A percentile compares a stretch with the other conserved stretches of the same genome.
Conservation (phyloP, 2,329 filamentous ascomycete species). For the Venturia pyrina region DNA sequence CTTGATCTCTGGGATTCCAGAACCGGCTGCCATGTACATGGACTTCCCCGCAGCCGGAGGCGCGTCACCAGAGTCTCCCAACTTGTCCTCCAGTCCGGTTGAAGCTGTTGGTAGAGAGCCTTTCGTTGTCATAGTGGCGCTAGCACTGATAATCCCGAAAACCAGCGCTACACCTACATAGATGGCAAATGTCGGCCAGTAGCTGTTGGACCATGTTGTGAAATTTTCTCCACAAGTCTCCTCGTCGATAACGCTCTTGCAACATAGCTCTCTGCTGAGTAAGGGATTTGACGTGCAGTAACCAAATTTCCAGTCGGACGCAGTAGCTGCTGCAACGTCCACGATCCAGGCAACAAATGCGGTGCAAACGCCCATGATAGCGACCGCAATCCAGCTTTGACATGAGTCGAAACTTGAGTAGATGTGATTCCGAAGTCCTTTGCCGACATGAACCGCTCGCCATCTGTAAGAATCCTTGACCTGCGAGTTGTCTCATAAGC, state of each 20-base stretch:
- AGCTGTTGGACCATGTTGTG: slow-evolving; percentile 34
- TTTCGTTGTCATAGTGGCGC: slow-evolving; percentile 41
- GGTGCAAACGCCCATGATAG: slow-evolving; percentile 44
- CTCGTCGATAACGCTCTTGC: slow-evolving; percentile 17
- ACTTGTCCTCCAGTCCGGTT: slow-evolving; percentile 23
- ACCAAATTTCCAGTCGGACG: slow-evolving; percentile 49
- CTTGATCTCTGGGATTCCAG: slow-evolving; percentile 53
- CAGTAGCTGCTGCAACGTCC: slow-evolving; percentile 43
- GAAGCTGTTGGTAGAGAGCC: slow-evolving; percentile 36
- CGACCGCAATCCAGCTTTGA: slow-evolving; percentile 47
- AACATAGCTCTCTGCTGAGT: slow-evolving; percentile 42
- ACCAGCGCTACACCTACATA: slow-evolving; percentile 40
- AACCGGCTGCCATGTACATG: slow-evolving; percentile 51
- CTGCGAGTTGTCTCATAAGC: slow-evolving; percentile 19
- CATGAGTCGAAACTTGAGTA: slow-evolving; percentile 38
- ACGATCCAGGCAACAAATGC: slow-evolving; percentile 47
- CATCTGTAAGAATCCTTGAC: slow-evolving; percentile 48
- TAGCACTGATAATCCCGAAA: slow-evolving; percentile 41
- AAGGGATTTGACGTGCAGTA: slow-evolving; percentile 40
- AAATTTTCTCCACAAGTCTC: slow-evolving; percentile 22
- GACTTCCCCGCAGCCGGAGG: slow-evolving; percentile 31
- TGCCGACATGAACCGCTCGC: slow-evolving; percentile 33
- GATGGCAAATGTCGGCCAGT: slow-evolving; percentile 34
- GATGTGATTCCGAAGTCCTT: slow-evolving; percentile 32
- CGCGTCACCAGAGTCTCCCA: neutral